Percentiles rank a stretch among this genome's conserved stretches.
Conservation (phyloP, 352 stramenopile species). For the Phytophthora ramorum region DNA sequence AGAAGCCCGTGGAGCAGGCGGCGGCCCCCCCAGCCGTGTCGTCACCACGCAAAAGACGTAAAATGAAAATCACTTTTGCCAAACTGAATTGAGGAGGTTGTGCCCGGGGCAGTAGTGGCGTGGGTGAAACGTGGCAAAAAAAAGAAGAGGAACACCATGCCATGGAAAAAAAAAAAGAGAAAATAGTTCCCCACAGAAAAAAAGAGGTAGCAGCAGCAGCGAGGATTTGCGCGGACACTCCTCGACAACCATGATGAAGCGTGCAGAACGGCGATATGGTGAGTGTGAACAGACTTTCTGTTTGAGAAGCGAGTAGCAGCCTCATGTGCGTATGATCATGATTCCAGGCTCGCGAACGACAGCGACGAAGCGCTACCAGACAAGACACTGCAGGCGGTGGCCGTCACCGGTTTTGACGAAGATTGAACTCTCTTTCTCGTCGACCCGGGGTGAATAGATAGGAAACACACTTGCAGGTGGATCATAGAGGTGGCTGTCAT, state of each 20-base stretch:
- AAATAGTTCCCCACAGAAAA: conserved; percentile 37
- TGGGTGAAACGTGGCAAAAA: conserved; percentile 47
- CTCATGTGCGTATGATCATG: conserved; percentile 27
- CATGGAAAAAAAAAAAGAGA: conserved; percentile 46
- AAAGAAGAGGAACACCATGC: conserved; percentile 41
- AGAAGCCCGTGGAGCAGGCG: conserved; percentile 49
- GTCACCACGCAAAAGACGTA: conserved; percentile 88
- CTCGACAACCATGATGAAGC: conserved; percentile 26
- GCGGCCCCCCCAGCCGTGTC: conserved; percentile 52
- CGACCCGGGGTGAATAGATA: conserved; percentile 43
- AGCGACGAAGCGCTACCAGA: conserved; percentile 18
- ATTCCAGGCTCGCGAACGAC: conserved; percentile 23
- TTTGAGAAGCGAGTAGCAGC: conserved; percentile 10
- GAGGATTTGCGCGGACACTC: conserved; percentile 25
- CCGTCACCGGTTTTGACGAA: conserved; percentile 18
- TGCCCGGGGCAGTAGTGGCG: conserved; percentile 30
- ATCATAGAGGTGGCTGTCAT: conserved; percentile 8
- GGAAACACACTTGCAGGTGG: conserved; percentile 39
- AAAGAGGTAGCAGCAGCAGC: conserved; percentile 37
- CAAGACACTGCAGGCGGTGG: conserved; percentile 10
- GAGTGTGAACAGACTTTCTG: conserved; percentile 24
- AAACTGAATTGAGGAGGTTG: conserved; percentile 84
- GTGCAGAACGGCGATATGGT: conserved; percentile 14
- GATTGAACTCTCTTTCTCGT: conserved; percentile 18
- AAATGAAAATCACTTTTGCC: conserved; percentile 93